Conservation (phyloP, 2,329 filamentous ascomycete genomes). For the Periconia sp. region DNA sequence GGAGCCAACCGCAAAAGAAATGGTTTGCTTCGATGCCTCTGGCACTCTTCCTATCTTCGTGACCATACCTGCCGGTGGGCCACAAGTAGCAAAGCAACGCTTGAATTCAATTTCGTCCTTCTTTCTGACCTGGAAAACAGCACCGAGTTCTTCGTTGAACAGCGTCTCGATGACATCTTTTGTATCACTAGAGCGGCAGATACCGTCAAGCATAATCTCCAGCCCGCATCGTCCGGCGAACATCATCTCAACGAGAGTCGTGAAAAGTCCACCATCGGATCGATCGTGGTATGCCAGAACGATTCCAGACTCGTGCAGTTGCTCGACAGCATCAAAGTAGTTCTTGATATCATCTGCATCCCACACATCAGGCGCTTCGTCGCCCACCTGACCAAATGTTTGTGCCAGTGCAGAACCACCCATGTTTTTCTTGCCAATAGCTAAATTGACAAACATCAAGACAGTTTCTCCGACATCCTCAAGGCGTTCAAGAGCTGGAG, state of each 20-base stretch:
- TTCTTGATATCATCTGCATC: slow-evolving; percentile 80
- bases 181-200: slow-evolving; percentile 63
- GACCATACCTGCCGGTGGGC: slow-evolving; percentile 78
- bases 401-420: slow-evolving; percentile 92
- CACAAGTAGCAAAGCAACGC: slow-evolving; percentile 86
- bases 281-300: slow-evolving; percentile 94
- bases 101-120: slow-evolving; percentile 82
- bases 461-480: slow-evolving; percentile 89
- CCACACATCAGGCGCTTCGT: slow-evolving; percentile 82
- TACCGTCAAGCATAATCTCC: slow-evolving; percentile 78
- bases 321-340: slow-evolving; percentile 84
- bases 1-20: slow-evolving; percentile 73
- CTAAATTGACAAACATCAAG: slow-evolving; percentile 88
- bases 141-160: slow-evolving; percentile 96
- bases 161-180: slow-evolving; percentile 72
- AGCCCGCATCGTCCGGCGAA: slow-evolving; percentile 91
- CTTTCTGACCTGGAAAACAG: slow-evolving; percentile 91
- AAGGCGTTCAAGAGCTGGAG: slow-evolving; percentile 77
- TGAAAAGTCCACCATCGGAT: slow-evolving; percentile 89
- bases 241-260: slow-evolving; percentile 94
- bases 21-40: slow-evolving; percentile 68
- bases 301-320: slow-evolving; percentile 65
- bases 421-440: slow-evolving; percentile 75
- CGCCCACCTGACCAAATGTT: slow-evolving; percentile 80
- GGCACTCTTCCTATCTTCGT: slow-evolving; percentile 81